These are phyloP conservation scores for Suhomyces wounanorum DNA, from an alignment of 1,139 yeast genomes.

Conservation along the genomic window DNA sequence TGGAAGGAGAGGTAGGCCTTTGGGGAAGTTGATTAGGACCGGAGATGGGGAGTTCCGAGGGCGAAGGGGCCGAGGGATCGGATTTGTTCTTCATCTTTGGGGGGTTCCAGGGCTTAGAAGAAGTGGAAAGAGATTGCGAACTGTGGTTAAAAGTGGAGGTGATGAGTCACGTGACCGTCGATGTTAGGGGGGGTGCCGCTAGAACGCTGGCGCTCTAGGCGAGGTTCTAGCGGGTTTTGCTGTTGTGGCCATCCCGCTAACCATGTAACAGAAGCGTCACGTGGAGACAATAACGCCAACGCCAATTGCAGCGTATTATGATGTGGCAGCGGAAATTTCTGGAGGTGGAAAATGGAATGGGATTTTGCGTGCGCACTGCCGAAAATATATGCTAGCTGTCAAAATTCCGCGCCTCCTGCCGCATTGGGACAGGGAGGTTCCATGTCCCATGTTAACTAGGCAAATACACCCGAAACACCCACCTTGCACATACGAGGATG, in stretches of 20 bases:
- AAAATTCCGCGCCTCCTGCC: background rate
- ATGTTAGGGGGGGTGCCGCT: background rate
- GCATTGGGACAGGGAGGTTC: background rate
- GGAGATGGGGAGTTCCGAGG: background rate
- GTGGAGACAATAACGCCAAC: background rate
- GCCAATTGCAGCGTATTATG: too few species aligned
- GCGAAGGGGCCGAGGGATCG: background rate
- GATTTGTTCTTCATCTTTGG: conserved; percentile 1
- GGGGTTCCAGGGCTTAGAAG: background rate
- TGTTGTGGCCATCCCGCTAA: background rate
- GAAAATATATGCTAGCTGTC: background rate
- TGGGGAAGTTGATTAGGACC: background rate
- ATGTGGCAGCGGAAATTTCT: too few species aligned
- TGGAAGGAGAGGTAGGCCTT: conserved; percentile 4
- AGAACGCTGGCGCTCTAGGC: too few species aligned
- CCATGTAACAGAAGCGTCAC: background rate
- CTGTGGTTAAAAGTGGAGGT: conserved; percentile 2
- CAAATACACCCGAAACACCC: background rate
- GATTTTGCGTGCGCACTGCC: too few species aligned
- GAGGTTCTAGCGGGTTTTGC: background rate
- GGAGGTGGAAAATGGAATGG: too few species aligned
- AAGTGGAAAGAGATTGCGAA: conserved; percentile 2
- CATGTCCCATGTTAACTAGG: too few species aligned
- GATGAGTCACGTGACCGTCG: conserved; percentile 5
- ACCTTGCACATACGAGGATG: background rate